Evolutionary conservation across 2,329 filamentous ascomycete species (phyloP), one percentile per base, ranked within the genome.

Genomic region (Calonectria hongkongensis): DNA sequence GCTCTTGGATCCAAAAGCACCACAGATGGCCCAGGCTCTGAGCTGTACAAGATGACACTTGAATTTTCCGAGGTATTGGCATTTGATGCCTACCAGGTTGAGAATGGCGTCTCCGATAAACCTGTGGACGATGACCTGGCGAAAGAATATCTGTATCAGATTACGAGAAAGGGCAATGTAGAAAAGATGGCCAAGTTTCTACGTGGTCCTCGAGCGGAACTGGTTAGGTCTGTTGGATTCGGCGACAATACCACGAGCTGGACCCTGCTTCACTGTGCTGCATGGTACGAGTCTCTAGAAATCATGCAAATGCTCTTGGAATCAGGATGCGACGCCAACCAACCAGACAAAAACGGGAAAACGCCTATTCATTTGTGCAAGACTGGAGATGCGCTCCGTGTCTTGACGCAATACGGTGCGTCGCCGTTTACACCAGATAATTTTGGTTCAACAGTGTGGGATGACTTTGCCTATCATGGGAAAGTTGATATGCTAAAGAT

Each of bases 341-440:
- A 58, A 6, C 2, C 3, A 2, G 54, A 58, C n/a, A 3, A 39
- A 1, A 1, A 9, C 27, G 54, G 54, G 7, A 58, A 58, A 10
- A 58, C 54, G 39, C 54, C 54, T 16, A 18, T 58, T 2, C 54
- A 8, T 2, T 2, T 58, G 33, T 58, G 54, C 4, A 13, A 58
- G 54, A 16, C n/a, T 10, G 30, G n/a, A 25, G 2, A 39, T 33
- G 2, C n/a, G 25, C 21, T 58, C n/a, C 54, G 25, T 15, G n/a
- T 41, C 4, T 16, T 58, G 54, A 39, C 25, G 9, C 33, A 58
- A 5, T 39, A 39, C 18, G 54, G 54, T 21, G 54, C n/a, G 2
- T 58, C 54, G n/a, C 54, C 58, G n/a, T 45, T n/a, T 45, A 30
- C 45, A 27, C 21, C 21, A 7, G 58, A 62, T 39, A 45, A 30